Base-by-base conservation (phyloP, 164 flowering plant species). In the Pachysandra terminalis region DNA sequence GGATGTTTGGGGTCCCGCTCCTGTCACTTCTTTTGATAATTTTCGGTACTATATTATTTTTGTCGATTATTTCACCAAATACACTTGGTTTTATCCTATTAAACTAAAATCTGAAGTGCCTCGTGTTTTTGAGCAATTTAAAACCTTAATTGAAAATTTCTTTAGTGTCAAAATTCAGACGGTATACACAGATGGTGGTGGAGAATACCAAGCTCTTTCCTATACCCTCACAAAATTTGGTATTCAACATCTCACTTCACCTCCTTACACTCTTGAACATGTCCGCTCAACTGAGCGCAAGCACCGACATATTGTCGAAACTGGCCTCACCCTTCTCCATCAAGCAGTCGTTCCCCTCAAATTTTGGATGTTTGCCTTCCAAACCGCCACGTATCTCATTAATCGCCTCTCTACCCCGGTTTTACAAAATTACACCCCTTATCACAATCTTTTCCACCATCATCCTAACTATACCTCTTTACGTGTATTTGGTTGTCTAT, bases 211-310 rank as follows among this genome's bases (percentile, higher is more conserved):
- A 53, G 37, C 37, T 3, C 37, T 32, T 7, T 32, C 37, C 7
- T 7, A 32, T 7, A 3, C 7, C 7, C 7, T 32, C 37, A 7
- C 37, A 3, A 3, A 32, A 32, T 7, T 3, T 52, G 68, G 59
- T 3, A 65, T 65, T n/a, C 21, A 22, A 0, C 59, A 65, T n/a
- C 27, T 65, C 16, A 65, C 59, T 0, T 19, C 59, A 0, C 68
- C 68, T 9, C 73, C 73, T 10, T 41, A 70, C 19, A 70, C 67
- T 1, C 73, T 57, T 17, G 58, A 70, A 56, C 67, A 63, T 32
- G 37, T 32, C 7, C 5, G 61, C 21, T 5, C 22, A 3, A 59
- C 23, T 22, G 66, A 61, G 28, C 41, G 73, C 0, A 26, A 52
- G 13, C 53, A 62, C 9, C 54, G 56, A 2, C 67, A 70, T 23